These are phyloP conservation scores for Cavenderia fasciculata DNA, from an alignment of 78 protist species.

Conservation along the genomic window DNA sequence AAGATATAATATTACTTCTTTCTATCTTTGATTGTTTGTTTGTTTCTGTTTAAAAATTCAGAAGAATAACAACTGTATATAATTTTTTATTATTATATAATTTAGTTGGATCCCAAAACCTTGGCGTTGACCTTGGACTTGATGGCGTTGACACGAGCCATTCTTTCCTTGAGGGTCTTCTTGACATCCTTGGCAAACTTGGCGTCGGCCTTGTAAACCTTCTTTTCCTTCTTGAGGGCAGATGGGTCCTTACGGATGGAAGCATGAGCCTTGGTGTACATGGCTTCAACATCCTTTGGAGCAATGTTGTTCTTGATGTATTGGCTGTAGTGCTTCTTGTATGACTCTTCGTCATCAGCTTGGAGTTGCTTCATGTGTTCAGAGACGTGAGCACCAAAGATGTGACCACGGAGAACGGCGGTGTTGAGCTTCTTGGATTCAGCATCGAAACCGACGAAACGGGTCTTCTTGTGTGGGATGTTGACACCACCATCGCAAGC, in stretches of 20 bases:
- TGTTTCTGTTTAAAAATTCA: too few species aligned
- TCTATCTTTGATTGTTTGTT: too few species aligned
- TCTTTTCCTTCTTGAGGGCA: conserved; percentile 31
- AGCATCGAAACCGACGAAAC: conserved; percentile 96
- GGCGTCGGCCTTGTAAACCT: background rate
- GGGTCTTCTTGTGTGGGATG: conserved; percentile 96
- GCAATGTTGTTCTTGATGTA: conserved; percentile 89
- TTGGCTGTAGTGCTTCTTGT: conserved; percentile 89
- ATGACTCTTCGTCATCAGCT: conserved; percentile 93
- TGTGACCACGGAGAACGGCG: conserved; percentile 90
- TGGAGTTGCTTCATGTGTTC: conserved; percentile 95
- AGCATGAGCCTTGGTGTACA: conserved; percentile 93
- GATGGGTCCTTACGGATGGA: conserved; percentile 94
- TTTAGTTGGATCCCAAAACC: too few species aligned
- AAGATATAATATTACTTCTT: too few species aligned
- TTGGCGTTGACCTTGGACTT: conserved; percentile 51
- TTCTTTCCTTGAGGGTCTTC: conserved; percentile 65
- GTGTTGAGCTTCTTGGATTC: conserved; percentile 88
- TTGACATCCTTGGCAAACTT: conserved; percentile 44
- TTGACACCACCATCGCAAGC: conserved; percentile 99
- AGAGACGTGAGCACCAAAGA: conserved; percentile 98
- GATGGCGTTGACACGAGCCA: conserved; percentile 35
- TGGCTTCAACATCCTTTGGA: conserved; percentile 91
- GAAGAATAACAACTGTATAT: too few species aligned
- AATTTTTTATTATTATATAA: too few species aligned